Percentiles rank a stretch among this genome's conserved stretches.
These are phyloP conservation scores for Candida patagonica DNA, from an alignment of 805 yeast species.

Conservation along the genomic window DNA sequence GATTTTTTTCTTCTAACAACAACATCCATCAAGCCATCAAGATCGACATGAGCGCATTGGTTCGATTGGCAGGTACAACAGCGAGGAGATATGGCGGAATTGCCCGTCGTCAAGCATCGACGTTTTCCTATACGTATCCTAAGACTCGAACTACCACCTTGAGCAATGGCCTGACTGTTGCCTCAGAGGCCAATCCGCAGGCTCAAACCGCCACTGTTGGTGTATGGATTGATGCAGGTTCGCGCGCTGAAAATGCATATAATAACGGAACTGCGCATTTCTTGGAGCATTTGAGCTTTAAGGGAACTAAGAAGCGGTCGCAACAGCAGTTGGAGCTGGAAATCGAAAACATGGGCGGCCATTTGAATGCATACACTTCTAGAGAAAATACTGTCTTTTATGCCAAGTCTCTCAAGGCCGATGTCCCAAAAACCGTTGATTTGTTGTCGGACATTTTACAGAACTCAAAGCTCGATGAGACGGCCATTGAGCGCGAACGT, in stretches of 20 bases:
- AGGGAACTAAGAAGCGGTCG: conserved; percentile 76
- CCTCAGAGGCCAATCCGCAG: conserved; percentile 79
- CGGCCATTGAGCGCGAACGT: conserved; percentile 90
- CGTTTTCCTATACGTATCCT: conserved; percentile 25
- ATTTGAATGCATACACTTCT: conserved; percentile 96
- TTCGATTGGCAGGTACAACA: not conserved
- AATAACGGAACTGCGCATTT: conserved; percentile 96
- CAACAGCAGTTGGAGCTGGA: conserved; percentile 83
- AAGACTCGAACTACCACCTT: conserved; percentile 60
- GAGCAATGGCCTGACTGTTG: conserved; percentile 90
- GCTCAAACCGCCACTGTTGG: conserved; percentile 95
- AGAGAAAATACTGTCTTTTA: conserved; percentile 96
- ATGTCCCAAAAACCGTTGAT: conserved; percentile 79
- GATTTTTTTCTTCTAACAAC: no score
- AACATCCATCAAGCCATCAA: not conserved
- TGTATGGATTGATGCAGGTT: conserved; percentile 97
- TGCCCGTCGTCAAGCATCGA: conserved; percentile 3
- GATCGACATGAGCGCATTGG: conserved; percentile 1
- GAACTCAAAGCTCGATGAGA: conserved; percentile 66
- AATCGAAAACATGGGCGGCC: conserved; percentile 94
- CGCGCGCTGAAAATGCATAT: conserved; percentile 81
- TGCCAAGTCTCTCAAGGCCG: conserved; percentile 74
- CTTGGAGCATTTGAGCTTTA: conserved; percentile 91
- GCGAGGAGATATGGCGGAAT: not conserved
- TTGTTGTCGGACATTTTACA: conserved; percentile 85